Evolutionary conservation across 148 eudicot genomes (phyloP), one percentile per base, ranked within the genome.

Genomic region (Nepenthes mirabilis): DNA sequence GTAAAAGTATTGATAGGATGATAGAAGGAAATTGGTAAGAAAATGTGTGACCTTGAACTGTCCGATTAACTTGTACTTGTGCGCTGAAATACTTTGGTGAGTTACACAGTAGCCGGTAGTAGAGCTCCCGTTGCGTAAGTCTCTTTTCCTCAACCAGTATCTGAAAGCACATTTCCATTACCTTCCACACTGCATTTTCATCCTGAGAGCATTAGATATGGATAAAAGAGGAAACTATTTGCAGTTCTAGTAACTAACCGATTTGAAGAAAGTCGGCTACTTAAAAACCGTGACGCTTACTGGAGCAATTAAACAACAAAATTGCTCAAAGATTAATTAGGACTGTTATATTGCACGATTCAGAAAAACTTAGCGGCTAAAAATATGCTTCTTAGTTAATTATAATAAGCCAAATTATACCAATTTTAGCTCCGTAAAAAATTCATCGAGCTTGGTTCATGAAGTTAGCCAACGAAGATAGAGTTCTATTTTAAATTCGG

Each of bases 121-220:
- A 89, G 6, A 89, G 73, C 73, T 94, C 99, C 72, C 99, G 70
- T 59, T 89, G 95, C 59, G 97, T 94, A 36, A 94, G 79, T 74
- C 79, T 84, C 80, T 94, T 94, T 57, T 81, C 95, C 78, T 86
- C 76, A 68, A 74, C 71, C 61, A 94, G 69, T 59, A 86, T 76
- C 72, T 78, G 81, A 63, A 86, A 86, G 69, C 95, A 86, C 87
- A 89, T 82, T 69, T 89, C 87, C 93, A 89, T 86, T 64, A 89
- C 83, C 80, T 86, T 94, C 99, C 99, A 94, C 61, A 89, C 99
- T 94, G 73, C 50, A 61, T 51, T 36, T 49, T 49, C 52, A 6
- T 5, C 2, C 11, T 49, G 13, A 49, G 6, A 49, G 14, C 12
- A 11, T 10, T 12, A 10, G 12, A 49, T 2, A 6, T 45, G 2